phyloP scores from a whole-genome alignment of 1,284 basidiomycete species.

The Ceratobasidium sp. region DNA sequence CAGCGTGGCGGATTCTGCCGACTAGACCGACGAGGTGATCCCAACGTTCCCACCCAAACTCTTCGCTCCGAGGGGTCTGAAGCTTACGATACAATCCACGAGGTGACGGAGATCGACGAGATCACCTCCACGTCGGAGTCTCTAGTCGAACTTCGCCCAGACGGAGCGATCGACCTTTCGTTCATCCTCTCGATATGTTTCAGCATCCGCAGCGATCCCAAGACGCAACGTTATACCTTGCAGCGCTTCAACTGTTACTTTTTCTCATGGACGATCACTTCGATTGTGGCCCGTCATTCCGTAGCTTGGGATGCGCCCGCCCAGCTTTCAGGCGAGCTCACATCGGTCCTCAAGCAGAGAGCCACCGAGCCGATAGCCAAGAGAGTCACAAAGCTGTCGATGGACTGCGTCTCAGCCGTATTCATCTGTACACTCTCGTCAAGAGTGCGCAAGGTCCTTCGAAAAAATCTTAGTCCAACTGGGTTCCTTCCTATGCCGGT shows the following conservation, averaged over 20 bases:
- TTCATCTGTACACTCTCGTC: conserved; percentile 26
- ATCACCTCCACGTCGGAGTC: conserved; percentile 31
- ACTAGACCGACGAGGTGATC: conserved; percentile 34
- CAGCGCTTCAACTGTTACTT: conserved; percentile 42
- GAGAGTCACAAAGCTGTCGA: conserved; percentile 12
- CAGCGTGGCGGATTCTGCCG: conserved; percentile 26
- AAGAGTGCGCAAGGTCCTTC: conserved; percentile 25
- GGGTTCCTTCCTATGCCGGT: conserved; percentile 25
- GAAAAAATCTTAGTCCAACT: conserved; percentile 35
- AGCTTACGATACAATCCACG: conserved; percentile 39
- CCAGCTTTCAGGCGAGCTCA: conserved; percentile 28
- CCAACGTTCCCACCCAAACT: conserved; percentile 42
- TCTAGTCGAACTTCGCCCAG: conserved; percentile 33
- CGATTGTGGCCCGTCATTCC: conserved; percentile 34
- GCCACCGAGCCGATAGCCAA: conserved; percentile 24
- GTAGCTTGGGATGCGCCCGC: conserved; percentile 34
- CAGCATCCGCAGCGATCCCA: conserved; percentile 38
- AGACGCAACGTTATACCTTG: conserved; percentile 37
- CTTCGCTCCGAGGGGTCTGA: conserved; percentile 31
- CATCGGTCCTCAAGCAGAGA: conserved; percentile 32
- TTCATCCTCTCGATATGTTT: conserved; percentile 39
- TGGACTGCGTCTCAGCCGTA: conserved; percentile 36
- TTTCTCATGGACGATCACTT: conserved; percentile 42
- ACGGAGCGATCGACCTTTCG: conserved; percentile 31
- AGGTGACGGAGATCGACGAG: conserved; percentile 12